These are phyloP conservation scores for Blastomyces gilchristii DNA, from an alignment of 2,329 filamentous ascomycete genomes.

Conservation along the genomic window DNA sequence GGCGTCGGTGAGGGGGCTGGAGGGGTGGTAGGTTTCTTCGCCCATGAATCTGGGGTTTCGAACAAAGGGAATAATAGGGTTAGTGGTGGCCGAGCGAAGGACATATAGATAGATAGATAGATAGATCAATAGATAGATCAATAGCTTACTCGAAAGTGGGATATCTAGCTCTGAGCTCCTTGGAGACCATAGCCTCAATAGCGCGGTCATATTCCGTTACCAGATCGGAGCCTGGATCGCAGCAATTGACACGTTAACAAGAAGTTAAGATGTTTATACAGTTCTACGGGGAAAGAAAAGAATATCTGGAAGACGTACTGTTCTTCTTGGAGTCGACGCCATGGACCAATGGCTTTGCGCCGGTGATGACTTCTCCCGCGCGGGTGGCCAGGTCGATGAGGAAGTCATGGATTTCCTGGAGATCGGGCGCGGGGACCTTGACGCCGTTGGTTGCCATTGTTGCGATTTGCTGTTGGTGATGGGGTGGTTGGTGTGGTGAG, in stretches of 20 bases:
- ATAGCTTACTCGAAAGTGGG: conserved; percentile 41
- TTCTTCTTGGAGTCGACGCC: conserved; percentile 38
- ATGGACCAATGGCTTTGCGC: conserved; percentile 31
- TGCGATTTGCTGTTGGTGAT: background rate
- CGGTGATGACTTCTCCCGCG: conserved; percentile 36
- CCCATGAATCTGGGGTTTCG: conserved; percentile 43
- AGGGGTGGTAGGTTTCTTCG: conserved; percentile 51
- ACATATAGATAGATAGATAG: background rate
- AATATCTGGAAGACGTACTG: conserved; percentile 22
- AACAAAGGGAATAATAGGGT: too few species aligned
- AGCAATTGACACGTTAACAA: background rate
- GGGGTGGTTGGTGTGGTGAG: too few species aligned
- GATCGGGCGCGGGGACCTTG: conserved; percentile 16
- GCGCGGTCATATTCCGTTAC: conserved; percentile 55
- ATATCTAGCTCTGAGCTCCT: conserved; percentile 41
- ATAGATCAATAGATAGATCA: too few species aligned
- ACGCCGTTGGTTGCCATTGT: conserved; percentile 1
- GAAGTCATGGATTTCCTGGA: conserved; percentile 35
- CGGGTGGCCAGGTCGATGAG: conserved; percentile 32
- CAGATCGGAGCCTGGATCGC: conserved; percentile 45
- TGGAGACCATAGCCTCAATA: conserved; percentile 49
- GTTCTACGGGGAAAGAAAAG: background rate
- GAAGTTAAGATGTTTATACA: too few species aligned
- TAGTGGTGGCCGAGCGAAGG: background rate
- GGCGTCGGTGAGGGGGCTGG: conserved; percentile 39